Conservation (phyloP, 2,329 filamentous ascomycete species). For the Fusarium coffeatum region DNA sequence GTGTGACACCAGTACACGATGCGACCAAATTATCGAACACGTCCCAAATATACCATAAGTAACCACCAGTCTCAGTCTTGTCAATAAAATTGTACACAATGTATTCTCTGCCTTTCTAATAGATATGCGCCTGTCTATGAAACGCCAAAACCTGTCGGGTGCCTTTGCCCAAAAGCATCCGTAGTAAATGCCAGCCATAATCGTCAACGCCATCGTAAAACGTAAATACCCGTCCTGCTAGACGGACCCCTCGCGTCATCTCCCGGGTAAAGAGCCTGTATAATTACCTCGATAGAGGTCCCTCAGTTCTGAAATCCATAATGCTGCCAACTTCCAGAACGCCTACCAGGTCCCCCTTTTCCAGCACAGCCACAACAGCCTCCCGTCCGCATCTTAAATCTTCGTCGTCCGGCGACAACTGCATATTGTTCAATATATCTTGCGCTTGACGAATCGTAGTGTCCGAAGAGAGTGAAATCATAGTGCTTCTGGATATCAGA, state of each 20-base stretch:
- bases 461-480: constrained; percentile 69
- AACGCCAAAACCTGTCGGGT: constrained; percentile 26
- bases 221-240: constrained; percentile 10
- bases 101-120: background rate
- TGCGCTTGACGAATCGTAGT: constrained; percentile 66
- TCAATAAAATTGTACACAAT: background rate
- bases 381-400: constrained; percentile 42
- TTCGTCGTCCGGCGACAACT: constrained; percentile 46
- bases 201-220: constrained; percentile 12
- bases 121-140: constrained; percentile 13
- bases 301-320: constrained; percentile 34
- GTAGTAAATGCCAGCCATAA: constrained; percentile 12
- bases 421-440: constrained; percentile 61
- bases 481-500: constrained; percentile 64
- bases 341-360: constrained; percentile 46
- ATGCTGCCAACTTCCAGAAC: constrained; percentile 46
- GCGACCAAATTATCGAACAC: background rate
- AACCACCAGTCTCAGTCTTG: background rate
- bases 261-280: too few relatives aligned
- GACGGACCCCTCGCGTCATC: background rate
- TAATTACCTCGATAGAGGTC: background rate
- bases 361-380: constrained; percentile 49
- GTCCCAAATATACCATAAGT: background rate
- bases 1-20: background rate
- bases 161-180: background rate